phyloP scores from a whole-genome alignment of 2,329 filamentous ascomycete species.

The Aspergillus quadricinctus region DNA sequence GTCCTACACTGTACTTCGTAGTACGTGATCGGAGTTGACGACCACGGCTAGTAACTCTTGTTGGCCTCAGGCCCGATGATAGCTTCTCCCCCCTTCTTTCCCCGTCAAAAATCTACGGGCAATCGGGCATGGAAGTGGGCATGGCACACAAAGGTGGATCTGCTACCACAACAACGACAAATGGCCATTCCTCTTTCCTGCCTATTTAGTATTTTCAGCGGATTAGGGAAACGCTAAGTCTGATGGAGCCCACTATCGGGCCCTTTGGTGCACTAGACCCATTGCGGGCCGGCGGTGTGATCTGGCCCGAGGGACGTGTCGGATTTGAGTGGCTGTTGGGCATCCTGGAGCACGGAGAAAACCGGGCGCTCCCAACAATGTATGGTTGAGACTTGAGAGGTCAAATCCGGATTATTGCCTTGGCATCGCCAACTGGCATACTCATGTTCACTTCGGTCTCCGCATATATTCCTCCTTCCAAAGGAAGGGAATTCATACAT shows the following conservation, averaged over 20 bases:
- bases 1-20: neutral
- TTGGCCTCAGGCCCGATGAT: neutral
- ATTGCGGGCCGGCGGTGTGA: constrained; percentile 10
- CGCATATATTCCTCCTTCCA: too few species aligned
- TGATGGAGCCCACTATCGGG: neutral
- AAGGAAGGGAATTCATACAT: neutral
- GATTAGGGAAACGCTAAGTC: neutral
- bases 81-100: neutral
- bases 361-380: constrained; percentile 16
- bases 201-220: neutral
- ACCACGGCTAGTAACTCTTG: neutral
- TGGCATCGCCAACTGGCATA: neutral
- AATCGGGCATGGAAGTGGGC: too few species aligned
- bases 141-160: too few species aligned
- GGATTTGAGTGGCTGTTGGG: neutral
- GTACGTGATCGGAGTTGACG: neutral
- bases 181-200: neutral
- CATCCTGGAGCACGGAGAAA: constrained; percentile 19
- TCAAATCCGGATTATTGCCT: neutral
- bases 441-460: neutral
- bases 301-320: constrained; percentile 10
- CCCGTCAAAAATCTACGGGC: too few species aligned
- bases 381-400: neutral
- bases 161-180: too few species aligned
- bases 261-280: constrained; percentile 7